Percentiles rank a stretch among this genome's conserved stretches.
phyloP scores from a whole-genome alignment of 1,284 basidiomycete genomes.

The Xerocomus cyaneibrunnescens region DNA sequence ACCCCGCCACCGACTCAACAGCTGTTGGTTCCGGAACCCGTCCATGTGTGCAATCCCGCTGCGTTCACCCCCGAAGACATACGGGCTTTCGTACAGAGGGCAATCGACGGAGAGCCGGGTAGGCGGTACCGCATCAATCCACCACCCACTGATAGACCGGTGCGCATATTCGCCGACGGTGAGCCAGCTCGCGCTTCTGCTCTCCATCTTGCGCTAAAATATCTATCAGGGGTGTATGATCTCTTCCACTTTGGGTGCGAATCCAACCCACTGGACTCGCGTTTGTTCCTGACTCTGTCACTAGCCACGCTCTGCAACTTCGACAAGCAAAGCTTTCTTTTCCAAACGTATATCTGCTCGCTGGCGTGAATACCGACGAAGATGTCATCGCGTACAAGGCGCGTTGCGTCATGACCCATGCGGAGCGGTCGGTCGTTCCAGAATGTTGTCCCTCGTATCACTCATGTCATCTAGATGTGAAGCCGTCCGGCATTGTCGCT shows the following conservation, averaged over 20 bases:
- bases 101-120: conserved; percentile 61
- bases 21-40: conserved; percentile 34
- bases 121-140: conserved; percentile 82
- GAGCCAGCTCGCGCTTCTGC: conserved; percentile 19
- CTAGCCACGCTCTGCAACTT: conserved; percentile 87
- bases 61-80: conserved; percentile 70
- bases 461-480: conserved; percentile 57
- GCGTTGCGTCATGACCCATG: conserved; percentile 81
- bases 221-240: conserved; percentile 83
- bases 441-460: conserved; percentile 7
- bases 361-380: conserved; percentile 87
- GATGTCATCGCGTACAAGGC: conserved; percentile 77
- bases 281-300: conserved; percentile 15
- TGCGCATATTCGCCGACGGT: conserved; percentile 95
- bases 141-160: conserved; percentile 77
- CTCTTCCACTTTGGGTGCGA: conserved; percentile 91
- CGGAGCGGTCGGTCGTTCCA: conserved; percentile 63
- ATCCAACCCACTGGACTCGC: neutral
- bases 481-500: conserved; percentile 89
- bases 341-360: conserved; percentile 84
- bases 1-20: conserved; percentile 28
- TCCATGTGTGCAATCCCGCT: conserved; percentile 60
- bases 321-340: conserved; percentile 95
- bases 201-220: conserved; percentile 16
- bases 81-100: conserved; percentile 61